Evolutionary conservation across 2,329 filamentous ascomycete genomes (phyloP).

Genomic region (Neopestalotiopsis sp.): DNA sequence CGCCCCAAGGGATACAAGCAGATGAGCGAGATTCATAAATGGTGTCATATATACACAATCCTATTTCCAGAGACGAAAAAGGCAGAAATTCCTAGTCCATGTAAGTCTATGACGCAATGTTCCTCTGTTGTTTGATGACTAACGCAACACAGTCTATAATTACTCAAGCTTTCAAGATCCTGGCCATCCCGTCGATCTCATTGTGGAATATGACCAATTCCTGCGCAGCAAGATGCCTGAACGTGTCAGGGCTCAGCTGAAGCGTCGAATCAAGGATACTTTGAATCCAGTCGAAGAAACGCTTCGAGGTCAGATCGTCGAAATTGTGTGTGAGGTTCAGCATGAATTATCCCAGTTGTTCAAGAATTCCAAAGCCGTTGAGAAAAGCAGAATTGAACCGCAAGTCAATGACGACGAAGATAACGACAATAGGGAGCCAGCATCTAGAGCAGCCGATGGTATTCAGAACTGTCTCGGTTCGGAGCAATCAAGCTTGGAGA

Average conservation of each 20-base stretch:
- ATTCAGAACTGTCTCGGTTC: too few relatives aligned
- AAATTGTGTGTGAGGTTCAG: slow-evolving; percentile 24
- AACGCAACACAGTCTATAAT: background rate
- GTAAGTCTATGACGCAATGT: too few relatives aligned
- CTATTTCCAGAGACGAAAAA: slow-evolving; percentile 21
- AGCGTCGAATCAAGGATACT: slow-evolving; percentile 20
- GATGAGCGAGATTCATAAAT: slow-evolving; percentile 22
- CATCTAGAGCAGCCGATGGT: too few relatives aligned
- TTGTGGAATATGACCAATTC: slow-evolving; percentile 21
- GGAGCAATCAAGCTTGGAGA: background rate
- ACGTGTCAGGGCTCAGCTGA: slow-evolving; percentile 20
- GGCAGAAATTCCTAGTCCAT: slow-evolving; percentile 19
- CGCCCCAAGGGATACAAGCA: slow-evolving; percentile 18
- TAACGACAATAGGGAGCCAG: too few relatives aligned
- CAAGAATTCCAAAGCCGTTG: too few relatives aligned
- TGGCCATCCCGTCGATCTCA: background rate
- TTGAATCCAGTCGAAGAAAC: slow-evolving; percentile 23
- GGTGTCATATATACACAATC: slow-evolving; percentile 22
- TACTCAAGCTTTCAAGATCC: background rate
- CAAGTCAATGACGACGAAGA: too few relatives aligned
- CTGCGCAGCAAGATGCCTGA: slow-evolving; percentile 21
- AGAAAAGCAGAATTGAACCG: too few relatives aligned
- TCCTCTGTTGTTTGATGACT: too few relatives aligned
- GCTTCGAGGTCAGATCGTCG: slow-evolving; percentile 21
- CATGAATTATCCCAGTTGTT: slow-evolving; percentile 18